Conservation (phyloP, 1,139 yeast species). For the Candida pseudoviswanathii region DNA sequence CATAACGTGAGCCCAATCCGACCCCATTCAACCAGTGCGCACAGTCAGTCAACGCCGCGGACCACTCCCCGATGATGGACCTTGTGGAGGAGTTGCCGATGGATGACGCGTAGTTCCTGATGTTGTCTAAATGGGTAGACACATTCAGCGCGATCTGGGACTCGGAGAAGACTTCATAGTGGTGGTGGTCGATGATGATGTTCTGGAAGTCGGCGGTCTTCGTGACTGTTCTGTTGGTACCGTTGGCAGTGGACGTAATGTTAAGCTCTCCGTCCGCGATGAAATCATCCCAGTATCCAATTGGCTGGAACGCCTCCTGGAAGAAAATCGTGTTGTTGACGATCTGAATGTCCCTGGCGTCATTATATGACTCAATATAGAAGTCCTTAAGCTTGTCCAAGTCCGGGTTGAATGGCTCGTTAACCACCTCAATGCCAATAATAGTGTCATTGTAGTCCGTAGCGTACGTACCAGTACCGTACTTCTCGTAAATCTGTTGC, state of each 20-base stretch:
- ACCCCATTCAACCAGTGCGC: slow-evolving; percentile 92
- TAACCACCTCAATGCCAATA: slow-evolving; percentile 63
- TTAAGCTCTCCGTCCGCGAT: slow-evolving; percentile 29
- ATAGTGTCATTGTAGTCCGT: slow-evolving; percentile 48
- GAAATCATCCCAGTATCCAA: slow-evolving; percentile 53
- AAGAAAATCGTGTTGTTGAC: slow-evolving; percentile 51
- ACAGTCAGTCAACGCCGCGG: slow-evolving; percentile 94
- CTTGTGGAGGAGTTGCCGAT: slow-evolving; percentile 48
- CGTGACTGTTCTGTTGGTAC: slow-evolving; percentile 14
- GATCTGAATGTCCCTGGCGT: slow-evolving; percentile 34
- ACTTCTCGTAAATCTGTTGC: slow-evolving; percentile 43
- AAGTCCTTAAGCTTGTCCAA: slow-evolving; percentile 41
- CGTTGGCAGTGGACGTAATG: slow-evolving; percentile 11
- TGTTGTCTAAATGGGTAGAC: slow-evolving; percentile 39
- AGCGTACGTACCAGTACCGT: slow-evolving; percentile 37
- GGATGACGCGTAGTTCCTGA: slow-evolving; percentile 37
- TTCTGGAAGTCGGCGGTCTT: slow-evolving; percentile 29
- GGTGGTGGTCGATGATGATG: slow-evolving; percentile 64
- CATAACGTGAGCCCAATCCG: slow-evolving; percentile 83
- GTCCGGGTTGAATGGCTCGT: slow-evolving; percentile 60
- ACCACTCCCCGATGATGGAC: slow-evolving; percentile 84
- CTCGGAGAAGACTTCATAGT: slow-evolving; percentile 57
- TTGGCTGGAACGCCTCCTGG: slow-evolving; percentile 59
- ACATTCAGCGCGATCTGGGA: slow-evolving; percentile 38
- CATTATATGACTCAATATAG: slow-evolving; percentile 43